Evolutionary conservation across 306 rosid genomes (phyloP).

Genomic region (Castanea crenata): DNA sequence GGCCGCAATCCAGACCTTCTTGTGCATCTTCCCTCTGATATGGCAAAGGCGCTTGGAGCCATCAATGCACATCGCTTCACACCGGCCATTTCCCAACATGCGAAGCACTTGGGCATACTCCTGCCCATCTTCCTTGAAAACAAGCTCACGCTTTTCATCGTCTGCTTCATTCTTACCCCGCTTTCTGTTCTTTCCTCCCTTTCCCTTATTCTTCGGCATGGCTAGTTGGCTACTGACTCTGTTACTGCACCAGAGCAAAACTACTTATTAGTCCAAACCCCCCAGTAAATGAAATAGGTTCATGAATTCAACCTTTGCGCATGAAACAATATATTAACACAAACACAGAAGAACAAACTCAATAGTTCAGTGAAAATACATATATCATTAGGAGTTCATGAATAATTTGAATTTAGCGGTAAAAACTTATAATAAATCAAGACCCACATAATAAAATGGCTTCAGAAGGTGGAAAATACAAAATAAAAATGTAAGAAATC

Average conservation of each 20-base stretch:
- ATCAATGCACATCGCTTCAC: slow-evolving; percentile 60
- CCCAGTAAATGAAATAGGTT: fast-evolving
- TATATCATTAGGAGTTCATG: too few species aligned
- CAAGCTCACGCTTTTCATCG: slow-evolving; percentile 57
- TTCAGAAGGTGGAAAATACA: background rate
- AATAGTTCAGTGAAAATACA: background rate
- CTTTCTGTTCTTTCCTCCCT: slow-evolving; percentile 70
- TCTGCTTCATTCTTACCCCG: slow-evolving; percentile 66
- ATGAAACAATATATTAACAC: background rate
- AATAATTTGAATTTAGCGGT: background rate
- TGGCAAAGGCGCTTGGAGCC: slow-evolving; percentile 58
- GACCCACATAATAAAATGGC: background rate
- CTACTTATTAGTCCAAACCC: too few species aligned
- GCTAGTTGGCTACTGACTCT: too few species aligned
- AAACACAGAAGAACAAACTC: background rate
- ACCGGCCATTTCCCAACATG: slow-evolving; percentile 58
- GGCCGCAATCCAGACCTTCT: slow-evolving; percentile 68
- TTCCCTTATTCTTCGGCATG: slow-evolving; percentile 74
- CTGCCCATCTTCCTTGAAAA: slow-evolving; percentile 66
- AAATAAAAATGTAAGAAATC: background rate
- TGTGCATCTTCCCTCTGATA: slow-evolving; percentile 66
- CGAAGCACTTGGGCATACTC: slow-evolving; percentile 58
- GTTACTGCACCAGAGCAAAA: too few species aligned
- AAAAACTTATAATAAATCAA: too few species aligned
- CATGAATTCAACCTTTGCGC: too few species aligned